phyloP scores from a whole-genome alignment of 225 moss, liverwort and hornwort genomes.

The Lunularia cruciata region DNA sequence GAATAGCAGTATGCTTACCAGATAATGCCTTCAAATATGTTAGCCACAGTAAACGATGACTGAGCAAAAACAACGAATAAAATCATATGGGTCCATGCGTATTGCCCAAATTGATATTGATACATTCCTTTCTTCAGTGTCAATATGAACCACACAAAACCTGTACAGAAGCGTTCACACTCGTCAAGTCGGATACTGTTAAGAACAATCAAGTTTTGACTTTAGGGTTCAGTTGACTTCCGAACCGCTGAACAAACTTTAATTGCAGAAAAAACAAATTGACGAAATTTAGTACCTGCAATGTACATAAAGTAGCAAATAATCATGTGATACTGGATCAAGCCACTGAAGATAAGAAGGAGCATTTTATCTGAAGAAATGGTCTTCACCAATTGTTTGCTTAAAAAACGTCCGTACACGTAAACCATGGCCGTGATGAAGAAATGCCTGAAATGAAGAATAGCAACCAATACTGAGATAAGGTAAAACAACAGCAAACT shows the following conservation, averaged over 20 bases:
- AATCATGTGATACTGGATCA: slow-evolving; percentile 99
- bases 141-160: slow-evolving; percentile 99
- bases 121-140: slow-evolving; percentile 90
- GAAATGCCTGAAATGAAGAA: slow-evolving; percentile 72
- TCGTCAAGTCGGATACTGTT: background rate
- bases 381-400: slow-evolving; percentile 94
- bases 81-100: slow-evolving; percentile 99
- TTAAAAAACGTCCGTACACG: slow-evolving; percentile 96
- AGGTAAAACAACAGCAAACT: too few relatives aligned
- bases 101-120: slow-evolving; percentile 95
- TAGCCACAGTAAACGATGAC: slow-evolving; percentile 98
- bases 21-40: slow-evolving; percentile 98
- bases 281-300: slow-evolving; percentile 56
- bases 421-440: slow-evolving; percentile 98
- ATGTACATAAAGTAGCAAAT: slow-evolving; percentile 99
- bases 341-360: slow-evolving; percentile 76
- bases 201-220: too few relatives aligned
- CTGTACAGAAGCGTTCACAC: slow-evolving; percentile 37
- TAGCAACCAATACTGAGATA: too few relatives aligned
- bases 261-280: too few relatives aligned
- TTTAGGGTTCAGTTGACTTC: too few relatives aligned
- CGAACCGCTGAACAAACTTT: too few relatives aligned
- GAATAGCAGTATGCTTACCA: slow-evolving; percentile 66
- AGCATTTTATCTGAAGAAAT: slow-evolving; percentile 83
- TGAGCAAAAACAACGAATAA: slow-evolving; percentile 98